Evolutionary conservation across 441 rosid genomes (phyloP), one percentile per base, ranked within the genome.

Genomic region (Pelargonium myrrhifolium): DNA sequence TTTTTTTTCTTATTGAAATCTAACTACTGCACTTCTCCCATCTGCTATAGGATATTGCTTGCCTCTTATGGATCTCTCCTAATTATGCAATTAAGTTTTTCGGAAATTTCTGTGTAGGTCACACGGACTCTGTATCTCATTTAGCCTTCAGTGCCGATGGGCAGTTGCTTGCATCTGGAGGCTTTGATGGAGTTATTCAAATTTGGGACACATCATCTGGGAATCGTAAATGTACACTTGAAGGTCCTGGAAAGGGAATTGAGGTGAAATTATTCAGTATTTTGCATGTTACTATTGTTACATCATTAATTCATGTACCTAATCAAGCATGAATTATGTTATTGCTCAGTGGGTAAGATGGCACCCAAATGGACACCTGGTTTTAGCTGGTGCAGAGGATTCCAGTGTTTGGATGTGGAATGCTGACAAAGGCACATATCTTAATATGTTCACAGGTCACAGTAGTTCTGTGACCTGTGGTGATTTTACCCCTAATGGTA

Each of bases 401-500:
- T 83, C 81, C 65, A 84, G 78, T 74, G 75, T 83, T 24, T 90
- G 96, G 96, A 85, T 90, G 97, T 89, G 98, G 97, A 88, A 89
- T 84, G 97, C 95, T 53, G 95, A 91, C 68, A 91, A 61, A 74
- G 89, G 78, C 68, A 84, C 76, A 28, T 81, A 79, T 77, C 93
- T 89, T 31, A 85, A 80, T 67, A 82, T 83, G 76, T 93, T 91
- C 78, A 77, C 87, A 0, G 97, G 99, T 18, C 97, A 89, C 65
- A 84, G 85, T 10, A 75, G 78, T 22, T 80, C 74, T 26, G 93
- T 89, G 8, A 85, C 95, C 20, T 91, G 97, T 73, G 99, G 99
- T 73, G 96, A 86, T 85, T 93, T 89, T 70, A 91, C 96, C 3
- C 93, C 97, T 65, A 96, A 93, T 60, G 96, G 99, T 89, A 87